Evolutionary conservation across 345 rosid species (phyloP).

Genomic region (Eucalyptus polyanthemos): DNA sequence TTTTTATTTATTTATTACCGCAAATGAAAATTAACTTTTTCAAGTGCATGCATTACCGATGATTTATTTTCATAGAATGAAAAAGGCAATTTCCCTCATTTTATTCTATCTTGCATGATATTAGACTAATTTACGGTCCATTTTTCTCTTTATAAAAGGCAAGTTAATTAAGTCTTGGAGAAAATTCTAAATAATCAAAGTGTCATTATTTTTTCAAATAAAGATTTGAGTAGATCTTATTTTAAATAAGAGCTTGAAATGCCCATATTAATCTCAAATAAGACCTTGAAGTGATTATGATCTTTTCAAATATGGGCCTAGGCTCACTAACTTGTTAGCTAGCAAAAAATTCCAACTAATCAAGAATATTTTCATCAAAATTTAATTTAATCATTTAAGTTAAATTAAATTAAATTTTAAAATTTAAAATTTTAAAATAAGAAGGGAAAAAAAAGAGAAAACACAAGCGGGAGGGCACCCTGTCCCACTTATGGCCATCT

Average conservation of each 20-base stretch:
- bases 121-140: fast-evolving
- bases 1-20: background rate
- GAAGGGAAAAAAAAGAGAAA: too few relatives aligned
- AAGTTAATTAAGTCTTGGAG: too few relatives aligned
- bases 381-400: too few relatives aligned
- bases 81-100: background rate
- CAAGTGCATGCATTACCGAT: background rate
- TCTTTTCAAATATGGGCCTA: fast-evolving
- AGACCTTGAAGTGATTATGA: too few relatives aligned
- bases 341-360: too few relatives aligned
- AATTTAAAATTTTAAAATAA: too few relatives aligned
- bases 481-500: fast-evolving
- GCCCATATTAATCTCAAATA: too few relatives aligned
- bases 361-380: too few relatives aligned
- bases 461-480: fast-evolving
- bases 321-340: fast-evolving
- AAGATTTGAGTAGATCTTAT: fast-evolving
- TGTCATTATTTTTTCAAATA: too few relatives aligned
- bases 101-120: background rate
- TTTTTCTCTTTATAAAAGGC: background rate
- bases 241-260: fast-evolving
- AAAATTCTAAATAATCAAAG: too few relatives aligned
- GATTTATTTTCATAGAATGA: background rate
- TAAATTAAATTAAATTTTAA: too few relatives aligned
- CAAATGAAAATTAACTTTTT: background rate